phyloP scores from a whole-genome alignment of 768 basidiomycete genomes.

The Tephrocybe rancida region DNA sequence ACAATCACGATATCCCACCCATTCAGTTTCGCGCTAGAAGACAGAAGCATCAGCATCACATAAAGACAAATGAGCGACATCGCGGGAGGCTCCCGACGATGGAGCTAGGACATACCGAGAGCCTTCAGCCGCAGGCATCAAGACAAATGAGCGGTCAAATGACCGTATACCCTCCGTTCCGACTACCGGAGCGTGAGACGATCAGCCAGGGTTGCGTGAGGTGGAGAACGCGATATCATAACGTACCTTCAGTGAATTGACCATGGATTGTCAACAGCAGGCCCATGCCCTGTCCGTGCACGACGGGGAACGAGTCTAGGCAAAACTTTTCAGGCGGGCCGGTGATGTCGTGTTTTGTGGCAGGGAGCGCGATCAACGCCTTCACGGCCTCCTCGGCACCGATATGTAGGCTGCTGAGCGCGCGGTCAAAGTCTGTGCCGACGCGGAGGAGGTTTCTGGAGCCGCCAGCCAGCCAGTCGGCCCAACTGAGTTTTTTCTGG shows the following conservation, averaged over 20 bases:
- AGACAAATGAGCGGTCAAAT: slow-evolving; percentile 91
- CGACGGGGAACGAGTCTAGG: slow-evolving; percentile 83
- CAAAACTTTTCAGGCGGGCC: slow-evolving; percentile 82
- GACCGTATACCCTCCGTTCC: slow-evolving; percentile 76
- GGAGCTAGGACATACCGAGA: slow-evolving; percentile 66
- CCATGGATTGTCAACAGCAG: slow-evolving; percentile 84
- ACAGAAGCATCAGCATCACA: neutral
- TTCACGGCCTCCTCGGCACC: slow-evolving; percentile 67
- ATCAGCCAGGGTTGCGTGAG: slow-evolving; percentile 5
- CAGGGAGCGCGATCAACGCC: slow-evolving; percentile 66
- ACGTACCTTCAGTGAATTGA: slow-evolving; percentile 86
- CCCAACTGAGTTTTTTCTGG: slow-evolving; percentile 84
- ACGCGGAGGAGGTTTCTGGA: slow-evolving; percentile 82
- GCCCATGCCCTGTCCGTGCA: slow-evolving; percentile 58
- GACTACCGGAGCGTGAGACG: slow-evolving; percentile 25
- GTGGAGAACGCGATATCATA: slow-evolving; percentile 13
- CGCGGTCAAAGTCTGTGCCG: slow-evolving; percentile 59
- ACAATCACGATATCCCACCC: slow-evolving; percentile 93
- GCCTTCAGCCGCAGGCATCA: slow-evolving; percentile 78
- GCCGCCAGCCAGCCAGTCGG: slow-evolving; percentile 63
- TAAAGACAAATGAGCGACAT: slow-evolving; percentile 9
- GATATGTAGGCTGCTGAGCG: slow-evolving; percentile 67
- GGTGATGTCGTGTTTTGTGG: slow-evolving; percentile 80
- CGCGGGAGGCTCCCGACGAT: neutral
- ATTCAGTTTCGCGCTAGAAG: slow-evolving; percentile 64